Percentiles rank a stretch among this genome's conserved stretches.
phyloP scores from a whole-genome alignment of 208 protist genomes.

The Trypanosoma boissoni region DNA sequence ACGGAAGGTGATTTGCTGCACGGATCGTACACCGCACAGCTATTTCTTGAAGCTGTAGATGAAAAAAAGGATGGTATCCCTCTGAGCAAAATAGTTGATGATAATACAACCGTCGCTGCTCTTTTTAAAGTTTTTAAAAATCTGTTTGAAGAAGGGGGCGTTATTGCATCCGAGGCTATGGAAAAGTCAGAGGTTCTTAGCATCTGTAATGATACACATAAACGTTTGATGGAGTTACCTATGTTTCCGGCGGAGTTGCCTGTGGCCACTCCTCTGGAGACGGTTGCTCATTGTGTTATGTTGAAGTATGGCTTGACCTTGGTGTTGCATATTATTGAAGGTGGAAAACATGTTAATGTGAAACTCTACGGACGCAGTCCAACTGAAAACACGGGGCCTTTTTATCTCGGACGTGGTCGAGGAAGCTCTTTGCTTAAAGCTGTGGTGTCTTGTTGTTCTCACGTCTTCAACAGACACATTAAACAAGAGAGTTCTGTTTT shows the following conservation, averaged over 20 bases:
- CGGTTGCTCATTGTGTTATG: conserved; percentile 26
- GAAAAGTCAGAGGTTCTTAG: conserved; percentile 11
- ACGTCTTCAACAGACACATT: conserved; percentile 41
- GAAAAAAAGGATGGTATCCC: not conserved
- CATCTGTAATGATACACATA: conserved; percentile 20
- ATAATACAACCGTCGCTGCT: conserved; percentile 15
- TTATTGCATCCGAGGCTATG: conserved; percentile 15
- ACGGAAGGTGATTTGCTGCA: conserved; percentile 6
- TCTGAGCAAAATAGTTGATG: conserved; percentile 14
- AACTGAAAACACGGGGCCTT: not conserved
- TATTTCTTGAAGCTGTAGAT: conserved; percentile 5
- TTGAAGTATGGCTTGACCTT: conserved; percentile 24
- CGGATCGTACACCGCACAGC: conserved; percentile 22
- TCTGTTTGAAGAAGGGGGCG: conserved; percentile 23
- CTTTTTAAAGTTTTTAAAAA: conserved; percentile 20
- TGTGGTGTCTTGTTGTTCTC: conserved; percentile 32
- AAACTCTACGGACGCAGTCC: conserved; percentile 18
- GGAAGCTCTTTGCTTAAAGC: conserved; percentile 24
- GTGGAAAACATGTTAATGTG: conserved; percentile 21
- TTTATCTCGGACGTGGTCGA: conserved; percentile 27
- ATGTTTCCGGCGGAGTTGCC: conserved; percentile 14
- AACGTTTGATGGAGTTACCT: conserved; percentile 2
- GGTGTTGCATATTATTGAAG: conserved; percentile 20
- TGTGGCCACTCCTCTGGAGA: conserved; percentile 18
- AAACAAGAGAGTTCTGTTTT: conserved; percentile 19